A percentile compares a stretch with the other conserved stretches of the same genome.
phyloP scores from a whole-genome alignment of 495 filamentous ascomycete genomes.

The Trichocladium antarcticum region DNA sequence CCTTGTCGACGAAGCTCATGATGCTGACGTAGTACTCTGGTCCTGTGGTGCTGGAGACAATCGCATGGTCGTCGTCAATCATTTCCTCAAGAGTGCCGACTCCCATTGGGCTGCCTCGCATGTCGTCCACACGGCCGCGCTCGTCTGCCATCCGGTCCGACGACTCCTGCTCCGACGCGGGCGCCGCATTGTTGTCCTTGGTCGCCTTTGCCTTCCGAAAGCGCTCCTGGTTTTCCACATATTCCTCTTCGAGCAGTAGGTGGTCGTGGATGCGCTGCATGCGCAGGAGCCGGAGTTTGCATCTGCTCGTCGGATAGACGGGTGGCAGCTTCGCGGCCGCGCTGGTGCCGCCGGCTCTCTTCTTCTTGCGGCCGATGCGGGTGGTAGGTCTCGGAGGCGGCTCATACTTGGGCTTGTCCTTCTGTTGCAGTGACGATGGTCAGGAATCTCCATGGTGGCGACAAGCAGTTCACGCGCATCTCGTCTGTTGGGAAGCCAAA shows the following conservation, averaged over 20 bases:
- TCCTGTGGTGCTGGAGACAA: slow-evolving; percentile 92
- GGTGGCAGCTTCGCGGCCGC: slow-evolving; percentile 88
- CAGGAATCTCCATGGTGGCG: slow-evolving; percentile 2
- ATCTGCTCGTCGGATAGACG: slow-evolving; percentile 89
- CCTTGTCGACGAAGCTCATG: slow-evolving; percentile 99
- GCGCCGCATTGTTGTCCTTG: slow-evolving; percentile 52
- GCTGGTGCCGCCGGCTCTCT: slow-evolving; percentile 81
- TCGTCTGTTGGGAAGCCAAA: slow-evolving; percentile 30
- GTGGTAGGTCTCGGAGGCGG: slow-evolving; percentile 94
- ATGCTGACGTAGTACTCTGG: slow-evolving; percentile 99
- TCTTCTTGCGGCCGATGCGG: slow-evolving; percentile 96
- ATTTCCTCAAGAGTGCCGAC: slow-evolving; percentile 97
- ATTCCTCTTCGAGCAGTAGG: slow-evolving; percentile 92
- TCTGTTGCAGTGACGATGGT: slow-evolving; percentile 43
- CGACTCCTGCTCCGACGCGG: slow-evolving; percentile 50
- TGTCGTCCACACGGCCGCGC: slow-evolving; percentile 91
- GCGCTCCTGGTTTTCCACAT: slow-evolving; percentile 96
- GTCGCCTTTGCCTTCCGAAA: slow-evolving; percentile 78
- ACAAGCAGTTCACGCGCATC: background rate
- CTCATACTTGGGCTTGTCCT: slow-evolving; percentile 99
- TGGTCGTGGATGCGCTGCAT: slow-evolving; percentile 99
- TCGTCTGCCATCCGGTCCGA: slow-evolving; percentile 82
- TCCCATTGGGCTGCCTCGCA: slow-evolving; percentile 97
- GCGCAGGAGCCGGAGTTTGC: slow-evolving; percentile 89
- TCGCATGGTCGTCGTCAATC: slow-evolving; percentile 99